Percentiles rank a stretch among this genome's conserved stretches.
Conservation (phyloP, 2,329 filamentous ascomycete genomes). For the Trichophyton benhamiae region DNA sequence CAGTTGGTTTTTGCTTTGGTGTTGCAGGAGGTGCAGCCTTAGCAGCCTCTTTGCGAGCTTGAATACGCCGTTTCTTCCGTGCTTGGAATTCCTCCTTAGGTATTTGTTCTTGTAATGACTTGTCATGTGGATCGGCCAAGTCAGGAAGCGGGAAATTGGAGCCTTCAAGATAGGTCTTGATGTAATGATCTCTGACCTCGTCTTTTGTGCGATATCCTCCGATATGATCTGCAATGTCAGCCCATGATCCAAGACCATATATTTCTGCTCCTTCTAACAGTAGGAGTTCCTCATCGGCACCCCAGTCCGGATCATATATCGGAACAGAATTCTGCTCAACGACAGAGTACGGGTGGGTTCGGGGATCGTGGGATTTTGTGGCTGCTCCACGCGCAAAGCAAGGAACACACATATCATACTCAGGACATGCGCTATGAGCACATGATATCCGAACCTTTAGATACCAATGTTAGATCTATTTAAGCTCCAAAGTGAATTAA, state of each 20-base stretch:
- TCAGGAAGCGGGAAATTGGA: slow-evolving; percentile 74
- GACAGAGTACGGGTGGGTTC: slow-evolving; percentile 76
- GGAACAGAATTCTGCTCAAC: slow-evolving; percentile 98
- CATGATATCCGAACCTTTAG: slow-evolving; percentile 76
- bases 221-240: slow-evolving; percentile 95
- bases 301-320: slow-evolving; percentile 91
- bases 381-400: slow-evolving; percentile 77
- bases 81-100: slow-evolving; percentile 87
- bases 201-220: slow-evolving; percentile 90
- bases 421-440: slow-evolving; percentile 67
- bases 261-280: slow-evolving; percentile 89
- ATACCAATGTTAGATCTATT: not conserved
- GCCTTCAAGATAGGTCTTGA: slow-evolving; percentile 74
- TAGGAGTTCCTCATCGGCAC: slow-evolving; percentile 90
- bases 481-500: not conserved
- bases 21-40: slow-evolving; percentile 73
- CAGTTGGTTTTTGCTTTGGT: slow-evolving; percentile 90
- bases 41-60: slow-evolving; percentile 74
- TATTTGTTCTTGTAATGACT: slow-evolving; percentile 62
- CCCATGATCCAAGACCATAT: slow-evolving; percentile 93
- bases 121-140: slow-evolving; percentile 72
- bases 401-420: slow-evolving; percentile 93
- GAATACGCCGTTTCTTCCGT: slow-evolving; percentile 83
- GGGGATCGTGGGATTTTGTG: slow-evolving; percentile 74
- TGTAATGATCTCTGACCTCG: slow-evolving; percentile 90